Conservation (phyloP, 495 filamentous ascomycete species). For the Lasiosphaeris hirsuta region DNA sequence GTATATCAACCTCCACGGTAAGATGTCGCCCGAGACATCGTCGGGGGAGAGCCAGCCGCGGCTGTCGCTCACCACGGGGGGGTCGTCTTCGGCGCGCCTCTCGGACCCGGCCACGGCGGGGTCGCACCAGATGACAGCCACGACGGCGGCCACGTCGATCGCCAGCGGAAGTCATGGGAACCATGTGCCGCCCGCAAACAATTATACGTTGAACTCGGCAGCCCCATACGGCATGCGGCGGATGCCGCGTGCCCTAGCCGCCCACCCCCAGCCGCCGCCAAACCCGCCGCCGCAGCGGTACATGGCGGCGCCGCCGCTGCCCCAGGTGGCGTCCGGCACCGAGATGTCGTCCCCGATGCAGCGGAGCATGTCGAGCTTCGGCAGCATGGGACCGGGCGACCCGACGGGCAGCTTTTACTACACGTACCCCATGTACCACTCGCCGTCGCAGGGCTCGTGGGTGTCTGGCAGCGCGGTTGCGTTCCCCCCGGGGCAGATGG, state of each 20-base stretch:
- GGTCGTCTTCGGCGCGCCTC: conserved; percentile 14
- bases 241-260: not conserved
- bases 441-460: conserved; percentile 4
- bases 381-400: not conserved
- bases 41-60: conserved; percentile 18
- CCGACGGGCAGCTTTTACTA: not conserved
- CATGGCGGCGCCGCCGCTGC: conserved; percentile 1
- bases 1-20: conserved; percentile 18
- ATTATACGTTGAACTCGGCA: not conserved
- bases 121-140: conserved; percentile 17
- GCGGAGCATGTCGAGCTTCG: not conserved
- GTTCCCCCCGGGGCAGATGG: conserved; percentile 3
- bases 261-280: not conserved
- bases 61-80: conserved; percentile 13
- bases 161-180: not conserved
- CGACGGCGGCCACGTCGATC: conserved; percentile 17
- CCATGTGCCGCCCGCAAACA: not conserved
- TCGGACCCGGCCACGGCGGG: conserved; percentile 14
- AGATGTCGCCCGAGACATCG: conserved; percentile 17
- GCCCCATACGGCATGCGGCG: not conserved
- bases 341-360: conserved; percentile 6
- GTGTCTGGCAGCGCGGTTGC: not conserved
- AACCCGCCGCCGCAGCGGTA: not conserved
- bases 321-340: not conserved
- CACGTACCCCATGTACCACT: not conserved